Base-by-base conservation (phyloP, 2,329 filamentous ascomycete genomes). In the Lachnellula arida region DNA sequence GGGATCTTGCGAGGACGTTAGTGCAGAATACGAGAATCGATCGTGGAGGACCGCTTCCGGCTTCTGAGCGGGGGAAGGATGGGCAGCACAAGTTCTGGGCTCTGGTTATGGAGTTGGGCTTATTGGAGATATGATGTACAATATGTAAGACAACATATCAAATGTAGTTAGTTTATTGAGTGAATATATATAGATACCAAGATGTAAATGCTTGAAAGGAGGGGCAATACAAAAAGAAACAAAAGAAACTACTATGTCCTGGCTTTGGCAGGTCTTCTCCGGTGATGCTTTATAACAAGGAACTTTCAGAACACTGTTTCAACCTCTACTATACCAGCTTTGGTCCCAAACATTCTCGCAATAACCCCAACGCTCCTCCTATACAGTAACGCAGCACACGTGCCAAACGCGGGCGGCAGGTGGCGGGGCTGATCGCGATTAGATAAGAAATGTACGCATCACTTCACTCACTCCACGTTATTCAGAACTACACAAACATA, bases 81-180 rank as follows among this genome's bases (percentile, higher is more conserved):
- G 60, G 61, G 0, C 64, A 70, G 39, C 62, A 67, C 57, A 51
- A 51, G 15, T 71, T 71, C 49, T 71, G 68, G 68, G 54, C 56
- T n/a, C 46, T 65, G 19, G 68, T 53, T 43, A 40, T 50, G 11
- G 58, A 67, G 22, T 54, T 68, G 54, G 52, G 52, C 8, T 2
- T 28, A 8, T 44, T 69, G 19, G 46, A 67, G 23, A 52, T 60
- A 32, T 47, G 32, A 12, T 46, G 51, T 23, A 22, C 34, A 5
- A 44, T 25, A 25, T 32, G 44, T 28, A 46, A n/a, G 11, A 46
- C 25, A 2, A 9, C 25, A 46, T 9, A n/a, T 19, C 11, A 3
- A 22, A 17, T 39, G 37, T n/a, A n/a, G n/a, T n/a, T 39, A 39
- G 37, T 15, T 39, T 39, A 39, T 39, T 23, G 7, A 28, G 28